Conservation (phyloP, 2,329 filamentous ascomycete genomes). For the Microthyrium microscopicum region DNA sequence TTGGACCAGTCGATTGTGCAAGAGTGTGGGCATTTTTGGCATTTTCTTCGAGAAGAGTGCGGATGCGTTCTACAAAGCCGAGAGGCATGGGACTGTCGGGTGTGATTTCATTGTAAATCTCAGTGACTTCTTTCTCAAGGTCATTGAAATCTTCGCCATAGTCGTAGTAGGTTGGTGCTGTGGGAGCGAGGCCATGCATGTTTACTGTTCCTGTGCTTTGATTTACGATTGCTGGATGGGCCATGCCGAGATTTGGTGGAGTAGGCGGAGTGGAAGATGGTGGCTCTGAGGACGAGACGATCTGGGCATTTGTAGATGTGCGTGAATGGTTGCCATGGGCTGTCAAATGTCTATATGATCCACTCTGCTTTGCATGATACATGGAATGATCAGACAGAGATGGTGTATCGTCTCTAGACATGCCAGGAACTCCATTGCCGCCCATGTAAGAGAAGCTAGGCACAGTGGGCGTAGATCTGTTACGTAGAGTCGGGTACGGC, state of each 20-base stretch:
- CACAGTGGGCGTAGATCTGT: background rate
- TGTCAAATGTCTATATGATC: constrained; percentile 1
- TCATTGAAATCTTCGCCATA: constrained; percentile 22
- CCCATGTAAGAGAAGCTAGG: background rate
- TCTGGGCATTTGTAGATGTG: background rate
- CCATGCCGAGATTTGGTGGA: constrained; percentile 15
- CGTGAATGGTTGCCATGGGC: constrained; percentile 1
- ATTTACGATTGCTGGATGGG: constrained; percentile 5
- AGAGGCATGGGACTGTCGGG: constrained; percentile 14
- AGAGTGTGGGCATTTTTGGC: constrained; percentile 6
- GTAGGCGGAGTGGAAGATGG: constrained; percentile 26
- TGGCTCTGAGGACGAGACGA: constrained; percentile 22
- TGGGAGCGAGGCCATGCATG: background rate
- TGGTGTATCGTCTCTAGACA: background rate
- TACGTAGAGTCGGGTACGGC: background rate
- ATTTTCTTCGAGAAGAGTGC: constrained; percentile 24
- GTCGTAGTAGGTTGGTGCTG: constrained; percentile 17
- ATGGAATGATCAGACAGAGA: background rate
- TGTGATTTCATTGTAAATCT: constrained; percentile 3
- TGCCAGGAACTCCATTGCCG: background rate
- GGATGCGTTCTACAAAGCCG: constrained; percentile 26
- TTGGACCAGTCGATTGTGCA: too few relatives aligned
- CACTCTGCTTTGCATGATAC: constrained; percentile 1
- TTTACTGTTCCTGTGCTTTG: background rate
- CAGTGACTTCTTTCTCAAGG: constrained; percentile 4